Percentiles rank a stretch among this genome's conserved stretches.
Conservation (phyloP, 345 rosid species). For the Sonneratia caseolaris region DNA sequence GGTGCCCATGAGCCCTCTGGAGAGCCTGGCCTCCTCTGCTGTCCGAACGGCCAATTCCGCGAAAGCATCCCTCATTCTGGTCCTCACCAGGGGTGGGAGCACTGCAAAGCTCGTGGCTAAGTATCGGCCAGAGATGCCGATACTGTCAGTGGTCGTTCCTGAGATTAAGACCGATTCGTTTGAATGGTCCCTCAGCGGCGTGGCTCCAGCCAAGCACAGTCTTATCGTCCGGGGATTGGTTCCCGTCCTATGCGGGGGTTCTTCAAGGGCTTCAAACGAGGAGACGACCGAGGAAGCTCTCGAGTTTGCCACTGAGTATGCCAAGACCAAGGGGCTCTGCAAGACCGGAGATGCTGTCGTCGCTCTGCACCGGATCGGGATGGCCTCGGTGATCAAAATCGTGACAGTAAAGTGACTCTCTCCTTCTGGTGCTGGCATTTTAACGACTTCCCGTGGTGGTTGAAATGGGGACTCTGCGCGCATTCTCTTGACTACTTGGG, state of each 20-base stretch:
- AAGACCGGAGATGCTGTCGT: conserved; percentile 76
- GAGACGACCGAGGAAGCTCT: conserved; percentile 93
- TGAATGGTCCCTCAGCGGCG: conserved; percentile 91
- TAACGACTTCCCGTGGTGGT: too few species aligned
- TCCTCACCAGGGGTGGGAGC: conserved; percentile 89
- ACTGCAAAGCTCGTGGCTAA: conserved; percentile 93
- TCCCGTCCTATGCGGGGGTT: conserved; percentile 75
- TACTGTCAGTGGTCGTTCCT: conserved; percentile 78
- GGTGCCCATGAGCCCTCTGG: conserved; percentile 91
- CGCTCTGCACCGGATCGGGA: conserved; percentile 82
- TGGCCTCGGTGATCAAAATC: conserved; percentile 91
- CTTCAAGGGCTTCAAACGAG: conserved; percentile 77
- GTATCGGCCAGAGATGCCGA: conserved; percentile 39
- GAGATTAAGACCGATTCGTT: conserved; percentile 77
- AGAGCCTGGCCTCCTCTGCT: conserved; percentile 85
- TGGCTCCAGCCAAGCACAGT: conserved; percentile 89
- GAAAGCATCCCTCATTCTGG: conserved; percentile 70
- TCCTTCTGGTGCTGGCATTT: too few species aligned
- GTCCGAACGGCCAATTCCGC: conserved; percentile 89
- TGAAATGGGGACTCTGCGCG: too few species aligned
- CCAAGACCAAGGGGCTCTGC: conserved; percentile 60
- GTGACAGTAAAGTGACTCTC: conserved; percentile 49
- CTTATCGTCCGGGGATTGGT: conserved; percentile 80
- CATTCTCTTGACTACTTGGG: too few species aligned
- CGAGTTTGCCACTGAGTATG: conserved; percentile 63